Conservation (phyloP, 2,329 filamentous ascomycete genomes). For the Cytospora mali region DNA sequence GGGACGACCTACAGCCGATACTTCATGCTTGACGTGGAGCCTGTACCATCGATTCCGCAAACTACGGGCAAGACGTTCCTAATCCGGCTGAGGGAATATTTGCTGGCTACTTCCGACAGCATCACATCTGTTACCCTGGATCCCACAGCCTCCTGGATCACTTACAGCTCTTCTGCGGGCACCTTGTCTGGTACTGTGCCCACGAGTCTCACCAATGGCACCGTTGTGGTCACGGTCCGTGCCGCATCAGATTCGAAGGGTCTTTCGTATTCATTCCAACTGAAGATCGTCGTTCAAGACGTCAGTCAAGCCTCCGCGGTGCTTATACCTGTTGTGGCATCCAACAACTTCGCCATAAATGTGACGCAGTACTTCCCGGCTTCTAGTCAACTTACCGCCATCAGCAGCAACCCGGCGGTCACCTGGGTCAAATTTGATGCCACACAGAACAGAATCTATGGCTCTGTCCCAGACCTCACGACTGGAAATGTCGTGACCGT, state of each 20-base stretch:
- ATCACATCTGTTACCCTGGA: not conserved
- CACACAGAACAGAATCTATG: not conserved
- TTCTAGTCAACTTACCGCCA: conserved; percentile 1
- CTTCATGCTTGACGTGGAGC: not conserved
- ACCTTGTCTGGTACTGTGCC: conserved; percentile 2
- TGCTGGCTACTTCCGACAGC: not conserved
- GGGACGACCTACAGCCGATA: conserved; percentile 4
- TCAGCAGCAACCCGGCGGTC: not conserved
- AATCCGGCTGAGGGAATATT: not conserved
- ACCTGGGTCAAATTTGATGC: conserved; percentile 2
- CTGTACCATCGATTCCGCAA: not conserved
- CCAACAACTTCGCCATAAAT: conserved; percentile 2
- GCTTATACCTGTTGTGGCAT: not conserved
- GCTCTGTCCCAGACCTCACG: not conserved
- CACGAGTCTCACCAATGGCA: not conserved
- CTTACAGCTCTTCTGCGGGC: not conserved
- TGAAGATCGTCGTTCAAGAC: conserved; percentile 3
- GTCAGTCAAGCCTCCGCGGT: not conserved
- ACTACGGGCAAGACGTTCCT: not conserved
- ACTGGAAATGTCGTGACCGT: not conserved
- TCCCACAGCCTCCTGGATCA: conserved; percentile 3
- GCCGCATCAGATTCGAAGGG: not conserved
- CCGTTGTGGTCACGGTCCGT: not conserved
- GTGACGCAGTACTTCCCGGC: conserved; percentile 6
- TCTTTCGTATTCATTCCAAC: conserved; percentile 5